Evolutionary conservation across 1,284 basidiomycete species (phyloP).

Genomic region (Marasmius fiardii): DNA sequence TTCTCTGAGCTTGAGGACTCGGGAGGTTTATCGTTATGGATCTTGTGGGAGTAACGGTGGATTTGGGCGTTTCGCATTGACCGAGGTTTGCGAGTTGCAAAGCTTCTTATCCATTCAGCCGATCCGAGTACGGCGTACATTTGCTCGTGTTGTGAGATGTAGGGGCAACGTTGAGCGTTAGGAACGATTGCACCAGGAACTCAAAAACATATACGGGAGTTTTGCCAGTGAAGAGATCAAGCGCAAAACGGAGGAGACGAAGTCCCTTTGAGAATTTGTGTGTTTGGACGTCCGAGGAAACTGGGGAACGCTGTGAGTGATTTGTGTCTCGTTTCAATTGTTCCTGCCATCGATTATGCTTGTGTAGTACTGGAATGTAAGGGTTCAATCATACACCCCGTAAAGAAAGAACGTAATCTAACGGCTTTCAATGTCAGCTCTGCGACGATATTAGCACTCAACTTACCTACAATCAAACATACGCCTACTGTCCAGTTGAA

Average conservation of each 20-base stretch:
- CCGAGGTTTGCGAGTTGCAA: too few relatives aligned
- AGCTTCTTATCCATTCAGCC: too few relatives aligned
- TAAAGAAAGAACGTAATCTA: background rate
- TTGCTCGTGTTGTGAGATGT: too few relatives aligned
- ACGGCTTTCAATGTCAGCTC: background rate
- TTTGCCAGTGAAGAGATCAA: background rate
- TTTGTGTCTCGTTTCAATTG: background rate
- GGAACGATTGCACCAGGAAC: background rate
- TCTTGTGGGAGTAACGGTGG: too few relatives aligned
- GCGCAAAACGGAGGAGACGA: background rate
- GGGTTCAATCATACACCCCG: background rate
- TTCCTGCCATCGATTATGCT: background rate
- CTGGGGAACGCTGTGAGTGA: background rate
- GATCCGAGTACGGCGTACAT: too few relatives aligned
- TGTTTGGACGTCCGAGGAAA: background rate
- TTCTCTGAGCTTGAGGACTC: too few relatives aligned
- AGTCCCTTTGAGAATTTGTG: background rate
- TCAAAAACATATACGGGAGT: background rate
- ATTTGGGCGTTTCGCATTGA: too few relatives aligned
- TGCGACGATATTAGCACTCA: background rate
- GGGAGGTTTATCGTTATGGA: too few relatives aligned
- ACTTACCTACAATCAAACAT: constrained; percentile 2
- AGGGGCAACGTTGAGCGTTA: too few relatives aligned
- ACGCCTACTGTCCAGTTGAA: background rate
- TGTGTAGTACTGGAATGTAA: constrained; percentile 1